These are phyloP conservation scores for Penicillium glabrum DNA, from an alignment of 2,329 filamentous ascomycete species.

Conservation along the genomic window DNA sequence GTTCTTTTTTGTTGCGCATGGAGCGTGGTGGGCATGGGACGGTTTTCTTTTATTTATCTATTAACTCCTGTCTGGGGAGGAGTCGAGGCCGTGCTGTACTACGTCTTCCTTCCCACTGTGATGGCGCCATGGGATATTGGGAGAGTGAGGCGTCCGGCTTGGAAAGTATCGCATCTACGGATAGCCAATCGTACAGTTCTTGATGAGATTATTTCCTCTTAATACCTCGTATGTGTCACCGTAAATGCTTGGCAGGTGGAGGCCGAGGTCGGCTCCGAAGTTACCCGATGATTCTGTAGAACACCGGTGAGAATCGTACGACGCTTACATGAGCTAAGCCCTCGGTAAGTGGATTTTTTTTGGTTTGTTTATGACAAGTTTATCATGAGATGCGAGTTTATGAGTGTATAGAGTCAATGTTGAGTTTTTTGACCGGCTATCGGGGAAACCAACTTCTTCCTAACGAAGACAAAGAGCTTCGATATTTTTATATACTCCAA, in stretches of 20 bases:
- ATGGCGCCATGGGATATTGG: conserved; percentile 7
- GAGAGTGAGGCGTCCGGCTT: conserved; percentile 13
- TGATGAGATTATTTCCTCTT: not conserved
- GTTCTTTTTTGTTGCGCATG: conserved; percentile 24
- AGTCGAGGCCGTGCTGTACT: conserved; percentile 8
- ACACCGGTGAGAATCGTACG: not conserved
- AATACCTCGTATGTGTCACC: not conserved
- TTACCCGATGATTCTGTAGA: not conserved
- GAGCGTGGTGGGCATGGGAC: conserved; percentile 34
- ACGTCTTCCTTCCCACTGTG: conserved; percentile 9
- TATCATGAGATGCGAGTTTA: too few species aligned
- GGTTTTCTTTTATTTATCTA: conserved; percentile 15
- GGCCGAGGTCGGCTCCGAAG: not conserved
- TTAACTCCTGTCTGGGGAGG: conserved; percentile 2
- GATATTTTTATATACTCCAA: too few species aligned
- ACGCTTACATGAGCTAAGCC: not conserved
- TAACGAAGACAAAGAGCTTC: too few species aligned
- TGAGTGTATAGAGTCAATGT: too few species aligned
- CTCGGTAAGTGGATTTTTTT: not conserved
- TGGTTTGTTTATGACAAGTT: too few species aligned
- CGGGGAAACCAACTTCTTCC: too few species aligned
- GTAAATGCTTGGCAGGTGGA: not conserved
- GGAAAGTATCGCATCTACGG: conserved; percentile 14
- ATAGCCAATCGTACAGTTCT: conserved; percentile 16
- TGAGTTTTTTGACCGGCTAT: too few species aligned